Evolutionary conservation across 2,329 filamentous ascomycete genomes (phyloP).

Genomic region (Torrubiellomyces zombiae): DNA sequence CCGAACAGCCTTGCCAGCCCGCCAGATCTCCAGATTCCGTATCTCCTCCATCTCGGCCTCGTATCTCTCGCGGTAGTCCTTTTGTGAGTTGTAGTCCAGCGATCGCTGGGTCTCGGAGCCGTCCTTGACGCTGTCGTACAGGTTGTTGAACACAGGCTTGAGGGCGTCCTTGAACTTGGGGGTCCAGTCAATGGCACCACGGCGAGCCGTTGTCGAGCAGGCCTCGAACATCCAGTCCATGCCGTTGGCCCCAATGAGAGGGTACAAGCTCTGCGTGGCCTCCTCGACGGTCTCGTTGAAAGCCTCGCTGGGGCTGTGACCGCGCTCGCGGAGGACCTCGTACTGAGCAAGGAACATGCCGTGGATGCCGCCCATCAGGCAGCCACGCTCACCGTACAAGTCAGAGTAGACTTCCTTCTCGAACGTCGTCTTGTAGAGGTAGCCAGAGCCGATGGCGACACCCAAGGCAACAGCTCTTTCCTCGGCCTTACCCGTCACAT

Average conservation of each 20-base stretch:
- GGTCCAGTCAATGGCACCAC: conserved; percentile 98
- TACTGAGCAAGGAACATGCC: conserved; percentile 99
- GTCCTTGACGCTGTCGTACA: conserved; percentile 84
- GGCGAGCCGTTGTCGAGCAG: conserved; percentile 95
- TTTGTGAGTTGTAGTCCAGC: conserved; percentile 90
- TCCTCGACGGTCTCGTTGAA: conserved; percentile 99
- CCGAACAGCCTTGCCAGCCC: conserved; percentile 93
- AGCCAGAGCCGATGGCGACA: conserved; percentile 91
- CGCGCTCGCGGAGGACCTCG: conserved; percentile 97
- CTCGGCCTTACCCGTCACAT: conserved; percentile 93
- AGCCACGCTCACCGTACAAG: conserved; percentile 98
- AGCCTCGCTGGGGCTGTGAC: conserved; percentile 92
- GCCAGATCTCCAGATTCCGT: conserved; percentile 96
- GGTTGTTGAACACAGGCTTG: conserved; percentile 96
- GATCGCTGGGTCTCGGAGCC: conserved; percentile 92
- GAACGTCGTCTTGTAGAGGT: conserved; percentile 99
- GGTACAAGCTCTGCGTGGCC: conserved; percentile 95
- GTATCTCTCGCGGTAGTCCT: conserved; percentile 93
- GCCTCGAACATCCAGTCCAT: conserved; percentile 99
- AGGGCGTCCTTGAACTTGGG: conserved; percentile 93
- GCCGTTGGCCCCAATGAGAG: conserved; percentile 88
- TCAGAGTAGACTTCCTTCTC: conserved; percentile 99
- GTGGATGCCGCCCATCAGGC: conserved; percentile 99
- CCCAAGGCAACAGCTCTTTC: conserved; percentile 95
- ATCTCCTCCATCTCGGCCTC: conserved; percentile 99